These are phyloP conservation scores for Meira nashicola DNA, from an alignment of 1,284 basidiomycete species.

Conservation along the genomic window DNA sequence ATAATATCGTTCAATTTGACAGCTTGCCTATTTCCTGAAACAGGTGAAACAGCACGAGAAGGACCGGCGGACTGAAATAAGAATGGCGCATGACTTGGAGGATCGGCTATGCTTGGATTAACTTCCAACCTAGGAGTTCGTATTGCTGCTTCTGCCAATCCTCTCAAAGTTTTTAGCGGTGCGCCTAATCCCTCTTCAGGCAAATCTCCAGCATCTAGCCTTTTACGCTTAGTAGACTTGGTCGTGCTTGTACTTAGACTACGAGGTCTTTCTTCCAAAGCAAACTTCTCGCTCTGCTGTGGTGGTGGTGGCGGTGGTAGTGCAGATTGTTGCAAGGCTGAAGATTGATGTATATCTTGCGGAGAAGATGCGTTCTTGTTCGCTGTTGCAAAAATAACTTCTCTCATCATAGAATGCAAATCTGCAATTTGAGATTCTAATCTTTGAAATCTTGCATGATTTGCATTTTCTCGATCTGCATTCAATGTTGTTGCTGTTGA, in stretches of 20 bases:
- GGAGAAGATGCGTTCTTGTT: too few species aligned
- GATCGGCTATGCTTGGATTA: not conserved
- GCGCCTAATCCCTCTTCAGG: conserved; percentile 75
- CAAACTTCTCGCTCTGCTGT: too few species aligned
- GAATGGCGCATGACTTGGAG: not conserved
- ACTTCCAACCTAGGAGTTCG: not conserved
- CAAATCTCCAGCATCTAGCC: conserved; percentile 49
- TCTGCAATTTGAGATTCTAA: too few species aligned
- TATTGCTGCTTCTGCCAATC: conserved; percentile 83
- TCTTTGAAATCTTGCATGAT: not conserved
- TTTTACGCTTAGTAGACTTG: too few species aligned
- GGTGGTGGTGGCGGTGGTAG: too few species aligned
- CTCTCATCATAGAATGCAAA: too few species aligned
- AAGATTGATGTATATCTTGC: too few species aligned
- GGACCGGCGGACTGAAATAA: not conserved
- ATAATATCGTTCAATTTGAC: conserved; percentile 20
- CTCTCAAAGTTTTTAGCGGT: conserved; percentile 85
- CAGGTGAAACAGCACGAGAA: not conserved
- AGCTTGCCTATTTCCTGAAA: not conserved
- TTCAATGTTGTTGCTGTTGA: conserved; percentile 16
- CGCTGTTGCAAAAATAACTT: too few species aligned
- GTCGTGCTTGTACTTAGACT: too few species aligned
- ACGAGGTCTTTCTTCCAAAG: too few species aligned
- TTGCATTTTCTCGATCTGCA: conserved; percentile 16
- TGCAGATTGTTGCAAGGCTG: too few species aligned